phyloP scores from a whole-genome alignment of 2,329 filamentous ascomycete genomes.

The Venturia aucupariae region DNA sequence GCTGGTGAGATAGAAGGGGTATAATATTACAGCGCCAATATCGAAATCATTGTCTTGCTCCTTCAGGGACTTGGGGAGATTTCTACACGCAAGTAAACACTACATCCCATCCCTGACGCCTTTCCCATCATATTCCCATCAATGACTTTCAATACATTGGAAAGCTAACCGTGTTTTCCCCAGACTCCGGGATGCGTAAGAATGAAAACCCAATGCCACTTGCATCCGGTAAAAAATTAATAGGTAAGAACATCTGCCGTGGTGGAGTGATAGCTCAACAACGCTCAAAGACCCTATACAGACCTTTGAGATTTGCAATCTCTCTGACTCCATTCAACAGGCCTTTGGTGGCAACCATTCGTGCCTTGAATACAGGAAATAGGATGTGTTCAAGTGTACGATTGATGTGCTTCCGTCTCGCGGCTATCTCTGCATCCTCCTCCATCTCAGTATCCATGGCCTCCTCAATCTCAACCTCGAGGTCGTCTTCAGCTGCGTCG shows the following conservation, averaged over 20 bases:
- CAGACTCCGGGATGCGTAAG: no score
- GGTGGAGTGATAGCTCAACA: constrained; percentile 37
- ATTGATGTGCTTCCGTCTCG: constrained; percentile 58
- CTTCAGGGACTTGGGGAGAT: no score
- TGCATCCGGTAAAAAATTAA: no score
- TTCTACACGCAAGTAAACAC: not conserved
- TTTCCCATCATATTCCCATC: not conserved
- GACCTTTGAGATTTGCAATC: constrained; percentile 80
- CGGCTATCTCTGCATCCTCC: constrained; percentile 33
- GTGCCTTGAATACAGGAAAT: constrained; percentile 78
- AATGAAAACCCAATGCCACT: no score
- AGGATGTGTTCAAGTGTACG: constrained; percentile 74
- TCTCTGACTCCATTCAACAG: constrained; percentile 74
- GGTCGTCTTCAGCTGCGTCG: constrained; percentile 39
- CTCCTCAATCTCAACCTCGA: constrained; percentile 15
- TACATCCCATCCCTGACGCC: not conserved
- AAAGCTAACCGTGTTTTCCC: no score
- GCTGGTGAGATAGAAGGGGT: not conserved
- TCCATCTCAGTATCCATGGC: constrained; percentile 15
- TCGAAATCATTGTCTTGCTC: not conserved
- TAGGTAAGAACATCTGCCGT: no score
- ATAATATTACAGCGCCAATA: not conserved
- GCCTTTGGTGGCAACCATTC: constrained; percentile 70
- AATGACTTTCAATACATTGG: no score
- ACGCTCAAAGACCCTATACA: constrained; percentile 91